These are phyloP conservation scores for Myriosclerotinia duriaeana DNA, from an alignment of 2,329 filamentous ascomycete genomes.

Conservation along the genomic window DNA sequence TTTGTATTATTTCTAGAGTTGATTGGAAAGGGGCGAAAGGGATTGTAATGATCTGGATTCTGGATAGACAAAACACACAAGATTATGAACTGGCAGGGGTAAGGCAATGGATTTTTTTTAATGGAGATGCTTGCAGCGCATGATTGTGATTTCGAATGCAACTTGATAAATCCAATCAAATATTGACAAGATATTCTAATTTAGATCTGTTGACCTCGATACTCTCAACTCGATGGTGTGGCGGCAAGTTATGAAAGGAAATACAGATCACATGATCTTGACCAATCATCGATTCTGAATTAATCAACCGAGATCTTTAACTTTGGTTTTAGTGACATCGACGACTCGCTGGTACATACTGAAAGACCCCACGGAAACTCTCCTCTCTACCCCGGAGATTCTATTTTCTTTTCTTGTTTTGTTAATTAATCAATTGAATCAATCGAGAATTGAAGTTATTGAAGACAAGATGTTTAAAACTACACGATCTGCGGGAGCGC, in stretches of 20 bases:
- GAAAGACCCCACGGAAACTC: background rate
- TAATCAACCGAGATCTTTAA: conserved; percentile 24
- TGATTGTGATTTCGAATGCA: background rate
- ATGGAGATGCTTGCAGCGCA: background rate
- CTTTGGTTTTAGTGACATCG: conserved; percentile 15
- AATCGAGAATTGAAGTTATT: background rate
- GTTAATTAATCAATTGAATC: too few species aligned
- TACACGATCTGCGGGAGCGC: conserved; percentile 45
- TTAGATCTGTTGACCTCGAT: background rate
- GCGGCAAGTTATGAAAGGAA: background rate
- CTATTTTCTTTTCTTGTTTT: too few species aligned
- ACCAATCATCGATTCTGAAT: conserved; percentile 23
- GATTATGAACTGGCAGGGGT: background rate
- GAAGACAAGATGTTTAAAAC: conserved; percentile 44
- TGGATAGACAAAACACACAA: conserved; percentile 22
- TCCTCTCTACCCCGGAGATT: too few species aligned
- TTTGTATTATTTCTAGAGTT: conserved; percentile 23
- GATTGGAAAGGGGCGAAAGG: conserved; percentile 4
- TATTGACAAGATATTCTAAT: background rate
- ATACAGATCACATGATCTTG: conserved; percentile 11
- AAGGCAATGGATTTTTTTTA: background rate
- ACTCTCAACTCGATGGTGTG: background rate
- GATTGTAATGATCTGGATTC: conserved; percentile 22
- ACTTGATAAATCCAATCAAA: background rate
- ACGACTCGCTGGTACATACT: conserved; percentile 8